Evolutionary conservation across 1,139 yeast genomes (phyloP), one percentile per base, ranked within the genome.

Genomic region (Nakaseomyces delphensis): DNA sequence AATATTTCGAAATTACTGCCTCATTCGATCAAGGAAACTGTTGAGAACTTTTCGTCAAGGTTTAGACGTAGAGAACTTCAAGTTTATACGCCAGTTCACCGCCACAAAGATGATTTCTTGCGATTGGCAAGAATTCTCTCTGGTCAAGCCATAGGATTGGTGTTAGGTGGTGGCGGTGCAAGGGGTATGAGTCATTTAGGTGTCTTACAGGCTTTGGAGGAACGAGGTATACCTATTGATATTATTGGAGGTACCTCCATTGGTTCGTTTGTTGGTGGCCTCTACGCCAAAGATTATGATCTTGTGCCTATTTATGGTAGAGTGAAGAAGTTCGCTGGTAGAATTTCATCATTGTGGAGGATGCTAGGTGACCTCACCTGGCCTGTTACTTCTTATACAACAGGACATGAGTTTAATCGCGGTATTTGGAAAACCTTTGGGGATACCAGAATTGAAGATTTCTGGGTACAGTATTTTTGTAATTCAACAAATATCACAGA

Each of bases 381-480:
- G 59, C 98, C 98, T 0, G 81, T 86, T 0, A 87, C 96, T 0
- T 83, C 97, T 0, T 91, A 91, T 59, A 83, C 94, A 10, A 91
- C 98, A 0, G 98, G 98, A 1, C 95, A 91, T 63, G 97, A 87
- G 61, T 91, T 91, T 63, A 91, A 91, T 61, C 72, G 97, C 52
- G 97, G 98, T 39, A 79, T 91, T 15, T 91, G 97, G 96, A 91
- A 91, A 60, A 76, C 86, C 0, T 83, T 91, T 66, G 97, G 97
- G 0, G 93, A 86, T 50, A 73, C 81, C 18, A 82, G 95, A 55
- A 85, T 91, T 51, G 98, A 91, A 58, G 98, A 91, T 60, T 89
- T 91, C 60, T 91, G 98, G 98, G 73, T 91, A 46, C 78, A 75
- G 48, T 91, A 77, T 58, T 91, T 76, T 57, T 79, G 93, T 57